These are phyloP conservation scores for Cornus florida DNA, from an alignment of 148 eudicot genomes.

Conservation along the genomic window DNA sequence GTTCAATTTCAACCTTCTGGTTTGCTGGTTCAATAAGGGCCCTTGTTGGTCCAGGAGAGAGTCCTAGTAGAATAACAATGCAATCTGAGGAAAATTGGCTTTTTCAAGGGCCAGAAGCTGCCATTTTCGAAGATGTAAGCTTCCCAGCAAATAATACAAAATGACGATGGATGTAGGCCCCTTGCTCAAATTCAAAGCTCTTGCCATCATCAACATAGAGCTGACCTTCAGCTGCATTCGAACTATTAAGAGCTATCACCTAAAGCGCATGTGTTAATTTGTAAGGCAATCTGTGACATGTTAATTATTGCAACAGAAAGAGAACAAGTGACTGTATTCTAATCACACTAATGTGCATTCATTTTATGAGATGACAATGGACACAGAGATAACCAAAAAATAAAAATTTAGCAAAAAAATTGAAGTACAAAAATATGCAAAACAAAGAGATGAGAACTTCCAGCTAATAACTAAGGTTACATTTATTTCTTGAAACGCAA, in stretches of 20 bases:
- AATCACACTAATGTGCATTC: too few relatives aligned
- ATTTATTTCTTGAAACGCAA: too few relatives aligned
- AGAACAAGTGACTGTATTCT: too few relatives aligned
- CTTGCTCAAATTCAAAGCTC: slow-evolving; percentile 71
- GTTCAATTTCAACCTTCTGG: slow-evolving; percentile 51
- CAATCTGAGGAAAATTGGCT: slow-evolving; percentile 42
- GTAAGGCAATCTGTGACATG: too few relatives aligned
- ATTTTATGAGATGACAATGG: too few relatives aligned
- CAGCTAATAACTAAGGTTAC: too few relatives aligned
- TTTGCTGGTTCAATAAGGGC: slow-evolving; percentile 73
- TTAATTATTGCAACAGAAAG: too few relatives aligned
- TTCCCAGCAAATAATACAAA: slow-evolving; percentile 69
- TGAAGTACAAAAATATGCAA: too few relatives aligned
- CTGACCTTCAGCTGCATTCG: slow-evolving; percentile 90
- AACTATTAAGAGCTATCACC: slow-evolving; percentile 90
- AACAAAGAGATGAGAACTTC: too few relatives aligned
- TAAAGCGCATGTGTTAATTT: slow-evolving; percentile 14
- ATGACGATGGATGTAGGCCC: slow-evolving; percentile 80
- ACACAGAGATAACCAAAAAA: too few relatives aligned
- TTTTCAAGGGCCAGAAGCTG: slow-evolving; percentile 31
- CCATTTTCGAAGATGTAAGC: slow-evolving; percentile 67
- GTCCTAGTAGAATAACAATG: slow-evolving; percentile 67
- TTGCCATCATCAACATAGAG: slow-evolving; percentile 90
- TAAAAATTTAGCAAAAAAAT: too few relatives aligned
- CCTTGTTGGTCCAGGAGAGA: slow-evolving; percentile 49